Evolutionary conservation across 352 stramenopile species (phyloP), one percentile per base, ranked within the genome.

Genomic region (Phytophthora tentaculata): DNA sequence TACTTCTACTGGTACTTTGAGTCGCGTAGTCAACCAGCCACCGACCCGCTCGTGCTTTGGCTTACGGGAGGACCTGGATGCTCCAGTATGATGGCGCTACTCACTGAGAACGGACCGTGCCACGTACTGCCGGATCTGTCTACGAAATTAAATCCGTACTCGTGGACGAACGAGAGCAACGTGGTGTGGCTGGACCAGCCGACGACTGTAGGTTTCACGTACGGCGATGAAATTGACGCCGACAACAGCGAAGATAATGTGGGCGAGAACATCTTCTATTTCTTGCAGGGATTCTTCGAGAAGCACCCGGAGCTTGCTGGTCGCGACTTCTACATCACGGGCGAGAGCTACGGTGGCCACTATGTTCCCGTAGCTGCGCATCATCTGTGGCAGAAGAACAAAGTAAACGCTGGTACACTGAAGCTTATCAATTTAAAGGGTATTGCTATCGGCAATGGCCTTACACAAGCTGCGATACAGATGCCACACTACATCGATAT

Each of bases 1-100:
- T 92, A 89, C 65, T 90, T 90, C 60, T 90, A 89, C 61, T 92
- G 84, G 84, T 89, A 80, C 71, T 86, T 86, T 53, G 80, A 89
- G 69, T 89, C 84, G 2, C 73, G 80, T n/a, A 71, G 63, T 13
- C 61, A 80, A 13, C 79, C 80, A 14, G 56, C 20, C 3, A 86
- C 50, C 1, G 84, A 88, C 61, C 81, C 84, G 17, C 67, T 92
- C 3, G 73, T 92, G 37, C 61, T 92, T 0, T 92, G 84, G 81
- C 75, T 92, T 50, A 87, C 81, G 26, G 83, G 83, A 45, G 83
- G 81, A 20, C 80, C 80, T 9, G 83, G 77, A 20, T 89, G 77
- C 56, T 90, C 79, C 28, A 88, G 81, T 51, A 76, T 90, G 68
- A 77, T 88, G 51, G 81, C 81, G 17, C 52, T 91, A 29, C 61